Base-by-base conservation (phyloP, 2,329 filamentous ascomycete genomes). In the Paecilomyces formosus region DNA sequence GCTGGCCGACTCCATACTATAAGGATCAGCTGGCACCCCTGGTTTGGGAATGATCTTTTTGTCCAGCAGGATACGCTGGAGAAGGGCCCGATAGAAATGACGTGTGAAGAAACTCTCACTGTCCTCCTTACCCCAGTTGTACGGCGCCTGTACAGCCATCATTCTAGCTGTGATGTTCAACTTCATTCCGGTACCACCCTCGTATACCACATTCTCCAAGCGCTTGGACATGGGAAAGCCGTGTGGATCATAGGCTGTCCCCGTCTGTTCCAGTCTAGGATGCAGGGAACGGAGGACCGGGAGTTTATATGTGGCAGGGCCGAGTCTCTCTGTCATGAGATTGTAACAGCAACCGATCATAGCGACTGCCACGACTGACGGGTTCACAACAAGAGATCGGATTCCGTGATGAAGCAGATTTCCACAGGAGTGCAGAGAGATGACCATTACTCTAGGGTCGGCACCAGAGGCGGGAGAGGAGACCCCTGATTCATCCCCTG, bases 321-420 rank as follows among this genome's bases (percentile, higher is more conserved):
- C 90, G 12, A 97, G 83, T 58, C 90, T 86, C 75, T 97, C 94
- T 0, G 93, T 97, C 65, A 97, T 79, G 5, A 97, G 85, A 68
- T 99, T 99, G 81, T 99, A 97, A 80, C 94, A 99, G 79, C 94
- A 99, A 53, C 94, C 94, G 60, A 99, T 91, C 70, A 99, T 92
- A 59, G 93, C 93, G 22, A 97, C 88, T n/a, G 92, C 91, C 31
- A 86, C 85, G 57, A 97, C 92, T 3, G 86, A 84, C 0, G 89
- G 88, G 70, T 97, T 97, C 58, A 95, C 77, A 1, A 92, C 76
- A 21, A 99, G 82, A 0, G 93, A 95, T 13, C 90, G 87, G 58
- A 99, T 87, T 9, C 90, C 94, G 70, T 95, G 92, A 73, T 99
- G 94, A 0, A 95, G 89, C n/a, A 99, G 85, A 65, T 99, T 97